Base-by-base conservation (phyloP, 768 basidiomycete species). In the Boletus tomentosulus region DNA sequence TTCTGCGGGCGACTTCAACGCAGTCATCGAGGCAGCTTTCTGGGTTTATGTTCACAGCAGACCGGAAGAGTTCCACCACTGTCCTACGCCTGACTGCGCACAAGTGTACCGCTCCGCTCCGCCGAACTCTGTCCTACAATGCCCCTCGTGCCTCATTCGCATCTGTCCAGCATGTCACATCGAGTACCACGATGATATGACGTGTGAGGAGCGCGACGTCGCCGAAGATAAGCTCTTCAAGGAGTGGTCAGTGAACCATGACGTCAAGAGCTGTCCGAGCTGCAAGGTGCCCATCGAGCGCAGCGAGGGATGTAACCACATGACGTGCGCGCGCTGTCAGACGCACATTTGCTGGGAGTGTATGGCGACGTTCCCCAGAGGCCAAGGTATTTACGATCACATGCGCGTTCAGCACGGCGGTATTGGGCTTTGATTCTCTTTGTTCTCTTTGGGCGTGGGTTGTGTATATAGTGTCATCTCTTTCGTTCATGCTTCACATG, bases 321-420 rank as follows among this genome's bases (percentile, higher is more conserved):
- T 92, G 77, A 84, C 80, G n/a, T 92, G 89, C 67, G 75, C 75
- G 0, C 76, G 78, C 31, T 92, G 89, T 66, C 78, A 81, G 59
- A 83, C 86, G 0, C 89, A 92, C 64, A 85, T 84, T 1, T 92
- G 89, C 54, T 92, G 89, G 90, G 81, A 82, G 24, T 92, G 89
- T 66, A 61, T 87, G 66, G 69, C 77, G 67, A 88, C 85, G 39
- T 92, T 90, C 69, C 78, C 80, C 0, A 73, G 75, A 34, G 84
- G 86, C 2, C 72, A 82, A 13, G 85, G 83, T 10, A 86, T 91
- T n/a, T 92, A 92, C 59, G 78, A 77, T 0, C 89, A 92, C 64
- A 92, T 92, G 89, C 78, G 81, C 7, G 52, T 57, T 6, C 71
- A 68, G 44, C 89, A 92, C 66, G 88, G 89, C 5, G 77, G 81